phyloP scores from a whole-genome alignment of 352 stramenopile species.

The Phytophthora cactorum region DNA sequence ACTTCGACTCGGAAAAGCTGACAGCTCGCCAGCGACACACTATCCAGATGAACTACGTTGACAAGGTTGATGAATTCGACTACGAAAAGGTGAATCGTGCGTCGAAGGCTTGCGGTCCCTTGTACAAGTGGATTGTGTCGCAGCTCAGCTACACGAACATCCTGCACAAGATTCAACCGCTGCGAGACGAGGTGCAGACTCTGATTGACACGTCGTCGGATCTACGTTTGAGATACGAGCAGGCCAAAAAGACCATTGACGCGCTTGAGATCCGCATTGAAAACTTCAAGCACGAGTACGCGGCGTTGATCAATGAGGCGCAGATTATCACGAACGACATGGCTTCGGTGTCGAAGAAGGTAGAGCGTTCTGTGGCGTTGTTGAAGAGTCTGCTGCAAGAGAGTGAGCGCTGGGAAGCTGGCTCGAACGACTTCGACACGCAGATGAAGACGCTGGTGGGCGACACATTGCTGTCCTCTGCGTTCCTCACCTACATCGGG shows the following conservation, averaged over 20 bases:
- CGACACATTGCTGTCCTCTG: slow-evolving; percentile 95
- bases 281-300: slow-evolving; percentile 99
- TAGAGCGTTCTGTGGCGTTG: slow-evolving; percentile 96
- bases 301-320: slow-evolving; percentile 96
- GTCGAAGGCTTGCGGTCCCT: slow-evolving; percentile 97
- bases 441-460: slow-evolving; percentile 98
- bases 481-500: slow-evolving; percentile 98
- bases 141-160: slow-evolving; percentile 99
- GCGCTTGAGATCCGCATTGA: slow-evolving; percentile 96
- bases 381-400: slow-evolving; percentile 98
- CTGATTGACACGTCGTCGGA: slow-evolving; percentile 95
- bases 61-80: slow-evolving; percentile 90
- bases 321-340: slow-evolving; percentile 99
- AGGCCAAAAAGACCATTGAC: slow-evolving; percentile 93
- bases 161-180: slow-evolving; percentile 98
- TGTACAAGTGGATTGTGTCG: slow-evolving; percentile 99
- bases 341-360: slow-evolving; percentile 96
- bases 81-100: slow-evolving; percentile 94
- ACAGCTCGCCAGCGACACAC: slow-evolving; percentile 94
- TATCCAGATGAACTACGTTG: slow-evolving; percentile 96
- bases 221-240: slow-evolving; percentile 93
- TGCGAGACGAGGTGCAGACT: slow-evolving; percentile 97
- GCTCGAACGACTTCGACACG: slow-evolving; percentile 96
- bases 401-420: slow-evolving; percentile 98
- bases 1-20: slow-evolving; percentile 98